Conservation (phyloP, 371 early-diverging fungal species). For the Parasitella parasitica region DNA sequence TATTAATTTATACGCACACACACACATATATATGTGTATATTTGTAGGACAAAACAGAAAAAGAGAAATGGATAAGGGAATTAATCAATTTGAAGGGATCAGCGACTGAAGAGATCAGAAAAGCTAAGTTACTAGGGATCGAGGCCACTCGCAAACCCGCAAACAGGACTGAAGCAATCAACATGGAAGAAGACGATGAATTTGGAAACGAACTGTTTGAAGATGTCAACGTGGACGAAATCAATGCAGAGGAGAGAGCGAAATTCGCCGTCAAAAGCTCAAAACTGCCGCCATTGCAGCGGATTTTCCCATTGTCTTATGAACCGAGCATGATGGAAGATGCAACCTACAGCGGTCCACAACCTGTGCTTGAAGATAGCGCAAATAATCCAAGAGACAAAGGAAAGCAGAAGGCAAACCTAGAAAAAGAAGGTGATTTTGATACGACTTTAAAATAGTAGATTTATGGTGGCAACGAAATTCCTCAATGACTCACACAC, state of each 20-base stretch:
- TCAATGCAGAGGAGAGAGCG: background rate
- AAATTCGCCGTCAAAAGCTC: background rate
- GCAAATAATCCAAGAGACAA: background rate
- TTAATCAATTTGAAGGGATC: constrained; percentile 41
- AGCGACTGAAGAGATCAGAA: constrained; percentile 41
- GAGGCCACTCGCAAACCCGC: background rate
- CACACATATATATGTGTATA: no score
- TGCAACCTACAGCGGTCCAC: constrained; percentile 41
- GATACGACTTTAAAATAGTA: background rate
- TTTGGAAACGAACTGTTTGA: constrained; percentile 56
- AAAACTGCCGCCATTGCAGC: constrained; percentile 39
- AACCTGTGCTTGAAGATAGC: background rate
- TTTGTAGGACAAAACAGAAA: constrained; percentile 33
- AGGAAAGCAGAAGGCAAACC: constrained; percentile 27
- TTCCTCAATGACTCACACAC: background rate
- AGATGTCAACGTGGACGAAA: constrained; percentile 44
- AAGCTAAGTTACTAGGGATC: constrained; percentile 58
- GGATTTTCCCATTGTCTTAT: constrained; percentile 48
- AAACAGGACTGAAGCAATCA: background rate
- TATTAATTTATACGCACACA: no score
- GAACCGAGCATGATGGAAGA: constrained; percentile 51
- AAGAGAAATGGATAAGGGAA: constrained; percentile 36
- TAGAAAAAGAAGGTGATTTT: constrained; percentile 30
- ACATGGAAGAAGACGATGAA: constrained; percentile 42
- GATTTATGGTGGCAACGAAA: background rate